phyloP scores from a whole-genome alignment of 2,329 filamentous ascomycete species.

The Zarea fungicola region DNA sequence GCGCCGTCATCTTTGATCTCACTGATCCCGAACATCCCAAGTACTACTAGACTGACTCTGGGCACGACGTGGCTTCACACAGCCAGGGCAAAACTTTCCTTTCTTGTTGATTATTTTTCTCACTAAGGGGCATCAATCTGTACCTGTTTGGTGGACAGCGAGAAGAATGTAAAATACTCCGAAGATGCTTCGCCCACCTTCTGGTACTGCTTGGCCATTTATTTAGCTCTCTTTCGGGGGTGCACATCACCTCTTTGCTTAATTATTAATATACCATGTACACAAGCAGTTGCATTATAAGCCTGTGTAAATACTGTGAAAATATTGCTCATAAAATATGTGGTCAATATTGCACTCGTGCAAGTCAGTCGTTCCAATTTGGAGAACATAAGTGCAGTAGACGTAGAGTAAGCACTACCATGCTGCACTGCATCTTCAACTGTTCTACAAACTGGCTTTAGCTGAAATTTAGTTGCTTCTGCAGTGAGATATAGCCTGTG shows the following conservation, averaged over 20 bases:
- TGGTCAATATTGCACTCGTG: background rate
- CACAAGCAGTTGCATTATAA: background rate
- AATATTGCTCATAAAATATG: background rate
- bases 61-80: background rate
- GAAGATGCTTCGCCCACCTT: too few relatives aligned
- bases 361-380: background rate
- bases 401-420: too few relatives aligned
- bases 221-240: background rate
- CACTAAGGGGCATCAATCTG: too few relatives aligned
- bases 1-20: slow-evolving; percentile 51
- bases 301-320: background rate
- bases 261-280: background rate
- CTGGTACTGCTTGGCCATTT: background rate
- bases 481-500: background rate
- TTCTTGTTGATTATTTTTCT: slow-evolving; percentile 1
- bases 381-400: too few relatives aligned
- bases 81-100: background rate
- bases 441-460: background rate
- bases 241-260: background rate
- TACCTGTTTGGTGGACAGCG: too few relatives aligned
- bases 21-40: slow-evolving; percentile 47
- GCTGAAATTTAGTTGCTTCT: background rate
- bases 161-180: too few relatives aligned
- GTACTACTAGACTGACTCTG: slow-evolving; percentile 37
- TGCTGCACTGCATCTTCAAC: too few relatives aligned